Conservation (phyloP, 192 early-diverging fungal genomes). For the Backusella tuberculispora region DNA sequence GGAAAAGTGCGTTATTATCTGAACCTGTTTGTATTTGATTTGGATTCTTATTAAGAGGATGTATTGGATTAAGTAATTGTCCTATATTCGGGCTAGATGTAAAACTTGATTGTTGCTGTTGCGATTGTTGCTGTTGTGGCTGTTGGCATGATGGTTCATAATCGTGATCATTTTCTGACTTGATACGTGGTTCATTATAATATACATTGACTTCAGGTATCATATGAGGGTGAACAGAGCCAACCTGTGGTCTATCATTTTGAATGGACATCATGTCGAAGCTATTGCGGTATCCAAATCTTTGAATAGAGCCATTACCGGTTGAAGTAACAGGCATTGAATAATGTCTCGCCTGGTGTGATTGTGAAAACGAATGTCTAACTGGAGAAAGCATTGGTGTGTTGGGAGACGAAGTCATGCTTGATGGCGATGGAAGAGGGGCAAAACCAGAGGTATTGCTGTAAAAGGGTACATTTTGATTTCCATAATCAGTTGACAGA, state of each 20-base stretch:
- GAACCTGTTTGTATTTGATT: neutral
- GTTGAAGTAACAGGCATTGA: constrained; percentile 23
- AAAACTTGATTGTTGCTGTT: constrained; percentile 14
- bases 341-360: constrained; percentile 24
- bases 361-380: constrained; percentile 22
- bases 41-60: constrained; percentile 25
- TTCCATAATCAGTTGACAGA: neutral
- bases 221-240: constrained; percentile 27
- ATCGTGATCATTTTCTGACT: constrained; percentile 1
- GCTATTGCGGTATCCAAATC: constrained; percentile 19
- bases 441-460: constrained; percentile 6
- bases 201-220: constrained; percentile 21
- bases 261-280: constrained; percentile 30
- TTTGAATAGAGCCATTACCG: neutral
- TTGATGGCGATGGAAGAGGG: constrained; percentile 25
- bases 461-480: constrained; percentile 19
- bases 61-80: constrained; percentile 38
- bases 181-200: neutral
- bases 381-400: constrained; percentile 31
- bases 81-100: constrained; percentile 35
- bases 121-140: constrained; percentile 13
- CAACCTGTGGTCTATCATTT: neutral
- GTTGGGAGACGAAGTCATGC: constrained; percentile 30
- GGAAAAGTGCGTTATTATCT: neutral
- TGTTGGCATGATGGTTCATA: neutral